Base-by-base conservation (phyloP, 1,284 basidiomycete species). In the Neonothopanus nambi region DNA sequence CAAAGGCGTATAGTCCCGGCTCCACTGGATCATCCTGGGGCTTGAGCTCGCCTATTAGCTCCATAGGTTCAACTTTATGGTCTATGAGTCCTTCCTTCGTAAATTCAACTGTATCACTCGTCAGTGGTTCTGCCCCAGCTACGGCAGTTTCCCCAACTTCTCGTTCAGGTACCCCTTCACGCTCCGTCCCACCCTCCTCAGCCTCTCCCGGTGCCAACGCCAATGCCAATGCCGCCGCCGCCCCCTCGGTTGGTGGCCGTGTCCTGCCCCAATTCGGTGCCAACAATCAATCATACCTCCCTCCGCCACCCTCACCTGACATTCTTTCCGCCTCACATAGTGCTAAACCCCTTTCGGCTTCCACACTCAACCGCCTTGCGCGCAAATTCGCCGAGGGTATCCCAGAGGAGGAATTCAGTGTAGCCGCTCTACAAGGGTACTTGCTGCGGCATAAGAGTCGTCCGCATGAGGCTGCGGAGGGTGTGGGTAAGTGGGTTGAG, bases 391-490 rank as follows among this genome's bases (percentile, higher is more conserved):
- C 89, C 3, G 84, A 87, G 56, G 71, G 80, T 21, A 83, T 93
- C 24, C 88, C 90, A 0, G 86, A 90, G 21, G 84, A 87, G 38
- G 87, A 88, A 69, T 91, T 93, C 65, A 89, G 87, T 61, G 87
- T 92, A 51, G 90, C 91, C n/a, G 85, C 87, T 52, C 72, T 93
- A 55, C 91, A 93, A 71, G 91, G 89, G 65, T 93, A 91, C 70
- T 66, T 93, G 54, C 72, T 93, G 56, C 85, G 85, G 71, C 87
- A 91, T 72, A 93, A 93, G 73, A 84, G 84, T 17, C 76, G 84
- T 48, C 90, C 91, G 2, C 84, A 89, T 63, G 72, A 76, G 4
- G 89, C 89, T 28, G 85, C 88, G 5, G 70, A 74, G 36, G 82
- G 79, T 17, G 85, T 84, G 18, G 73, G 73, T 1, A 77, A 71